phyloP scores from a whole-genome alignment of 75 land plant species.

The Sequoia sempervirens region DNA sequence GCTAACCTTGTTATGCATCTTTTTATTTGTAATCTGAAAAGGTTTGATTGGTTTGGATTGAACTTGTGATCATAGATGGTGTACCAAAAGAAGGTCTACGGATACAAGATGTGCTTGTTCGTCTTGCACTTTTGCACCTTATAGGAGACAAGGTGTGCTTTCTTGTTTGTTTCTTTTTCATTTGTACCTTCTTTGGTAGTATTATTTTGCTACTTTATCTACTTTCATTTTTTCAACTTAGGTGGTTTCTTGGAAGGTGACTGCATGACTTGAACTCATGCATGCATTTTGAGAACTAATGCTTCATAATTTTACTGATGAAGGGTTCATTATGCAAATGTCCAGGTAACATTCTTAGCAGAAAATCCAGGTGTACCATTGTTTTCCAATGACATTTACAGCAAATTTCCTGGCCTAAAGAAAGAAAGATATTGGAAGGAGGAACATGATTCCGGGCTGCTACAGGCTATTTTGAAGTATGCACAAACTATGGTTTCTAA shows the following conservation, averaged over 20 bases:
- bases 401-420: slow-evolving; percentile 41
- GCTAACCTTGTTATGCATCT: background rate
- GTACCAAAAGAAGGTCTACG: slow-evolving; percentile 97
- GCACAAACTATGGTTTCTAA: background rate
- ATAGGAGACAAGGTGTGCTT: slow-evolving; percentile 71
- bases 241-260: background rate
- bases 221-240: background rate
- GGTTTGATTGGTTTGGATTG: slow-evolving; percentile 6
- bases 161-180: background rate
- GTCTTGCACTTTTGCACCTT: slow-evolving; percentile 61
- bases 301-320: background rate
- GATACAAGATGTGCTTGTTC: slow-evolving; percentile 84
- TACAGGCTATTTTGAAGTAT: slow-evolving; percentile 86
- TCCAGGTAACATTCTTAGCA: slow-evolving; percentile 44
- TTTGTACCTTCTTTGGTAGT: background rate
- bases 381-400: slow-evolving; percentile 52
- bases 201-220: background rate
- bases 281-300: slow-evolving; percentile 2
- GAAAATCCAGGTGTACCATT: slow-evolving; percentile 43
- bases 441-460: slow-evolving; percentile 66
- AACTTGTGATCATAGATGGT: slow-evolving; percentile 62
- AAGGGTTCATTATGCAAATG: background rate
- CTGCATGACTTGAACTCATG: background rate
- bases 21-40: background rate
- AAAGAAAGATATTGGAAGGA: slow-evolving; percentile 79